phyloP scores from a whole-genome alignment of 208 protist genomes.

The Leishmania amazonensis region DNA sequence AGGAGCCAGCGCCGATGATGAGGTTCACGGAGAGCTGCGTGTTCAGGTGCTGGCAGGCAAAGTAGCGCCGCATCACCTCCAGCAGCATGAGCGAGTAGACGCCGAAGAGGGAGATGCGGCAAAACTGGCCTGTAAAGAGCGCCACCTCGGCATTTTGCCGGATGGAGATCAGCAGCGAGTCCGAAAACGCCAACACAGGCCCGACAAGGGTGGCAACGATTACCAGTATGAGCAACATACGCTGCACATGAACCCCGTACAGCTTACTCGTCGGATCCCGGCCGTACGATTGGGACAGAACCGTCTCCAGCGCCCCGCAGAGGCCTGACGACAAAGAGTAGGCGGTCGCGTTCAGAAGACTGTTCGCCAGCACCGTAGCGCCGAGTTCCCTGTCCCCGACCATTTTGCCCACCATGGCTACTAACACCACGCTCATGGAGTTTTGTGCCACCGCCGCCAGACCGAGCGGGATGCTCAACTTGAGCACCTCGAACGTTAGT shows the following conservation, averaged over 20 bases:
- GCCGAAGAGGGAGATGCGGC: conserved; percentile 57
- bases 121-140: conserved; percentile 60
- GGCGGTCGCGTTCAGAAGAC: conserved; percentile 80
- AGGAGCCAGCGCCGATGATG: conserved; percentile 46
- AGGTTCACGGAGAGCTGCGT: conserved; percentile 67
- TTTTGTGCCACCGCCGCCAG: conserved; percentile 67
- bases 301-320: conserved; percentile 76
- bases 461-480: conserved; percentile 58
- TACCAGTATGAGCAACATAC: conserved; percentile 75
- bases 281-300: conserved; percentile 77
- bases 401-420: conserved; percentile 60
- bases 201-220: conserved; percentile 51
- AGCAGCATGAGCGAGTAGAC: conserved; percentile 73
- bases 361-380: conserved; percentile 62
- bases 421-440: conserved; percentile 49
- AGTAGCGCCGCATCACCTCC: conserved; percentile 83
- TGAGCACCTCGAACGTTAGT: conserved; percentile 40
- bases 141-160: conserved; percentile 60
- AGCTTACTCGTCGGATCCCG: conserved; percentile 70
- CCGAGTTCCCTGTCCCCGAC: conserved; percentile 58
- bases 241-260: conserved; percentile 75
- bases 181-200: conserved; percentile 58
- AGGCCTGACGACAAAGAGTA: conserved; percentile 68
- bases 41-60: conserved; percentile 75
- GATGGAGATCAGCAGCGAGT: conserved; percentile 51